phyloP scores from a whole-genome alignment of 2,329 filamentous ascomycete genomes.

The Pseudogymnoascus sp. region DNA sequence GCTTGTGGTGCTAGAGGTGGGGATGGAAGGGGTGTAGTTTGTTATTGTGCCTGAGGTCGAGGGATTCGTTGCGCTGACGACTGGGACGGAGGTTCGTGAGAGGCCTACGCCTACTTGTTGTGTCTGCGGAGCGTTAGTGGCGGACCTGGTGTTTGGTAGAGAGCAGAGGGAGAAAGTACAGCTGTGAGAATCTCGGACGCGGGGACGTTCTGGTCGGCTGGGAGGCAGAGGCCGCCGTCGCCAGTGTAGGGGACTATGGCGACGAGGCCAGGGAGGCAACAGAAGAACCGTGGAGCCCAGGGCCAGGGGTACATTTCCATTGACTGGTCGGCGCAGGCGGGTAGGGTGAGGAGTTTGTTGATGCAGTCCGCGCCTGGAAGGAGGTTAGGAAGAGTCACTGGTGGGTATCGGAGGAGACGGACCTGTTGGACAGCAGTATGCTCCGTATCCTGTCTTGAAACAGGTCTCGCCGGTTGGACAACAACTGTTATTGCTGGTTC shows the following conservation, averaged over 20 bases:
- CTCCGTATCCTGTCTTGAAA: not conserved
- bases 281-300: not conserved
- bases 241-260: not conserved
- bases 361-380: not conserved
- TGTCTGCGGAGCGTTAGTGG: not conserved
- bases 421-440: not conserved
- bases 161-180: not conserved
- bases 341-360: not conserved
- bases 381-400: not conserved
- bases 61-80: not conserved
- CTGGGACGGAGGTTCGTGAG: not conserved
- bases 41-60: not conserved
- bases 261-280: not conserved
- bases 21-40: not conserved
- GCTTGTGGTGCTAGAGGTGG: not conserved
- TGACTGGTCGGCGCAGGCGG: not conserved
- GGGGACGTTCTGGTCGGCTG: not conserved
- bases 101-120: not conserved
- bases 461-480: not conserved
- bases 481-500: not conserved
- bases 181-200: not conserved
- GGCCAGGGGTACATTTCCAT: conserved; percentile 3
- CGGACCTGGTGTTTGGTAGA: not conserved
- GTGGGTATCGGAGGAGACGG: not conserved
- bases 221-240: not conserved